These are phyloP conservation scores for Endotrypanum monterogeii DNA, from an alignment of 208 protist species.

Conservation along the genomic window DNA sequence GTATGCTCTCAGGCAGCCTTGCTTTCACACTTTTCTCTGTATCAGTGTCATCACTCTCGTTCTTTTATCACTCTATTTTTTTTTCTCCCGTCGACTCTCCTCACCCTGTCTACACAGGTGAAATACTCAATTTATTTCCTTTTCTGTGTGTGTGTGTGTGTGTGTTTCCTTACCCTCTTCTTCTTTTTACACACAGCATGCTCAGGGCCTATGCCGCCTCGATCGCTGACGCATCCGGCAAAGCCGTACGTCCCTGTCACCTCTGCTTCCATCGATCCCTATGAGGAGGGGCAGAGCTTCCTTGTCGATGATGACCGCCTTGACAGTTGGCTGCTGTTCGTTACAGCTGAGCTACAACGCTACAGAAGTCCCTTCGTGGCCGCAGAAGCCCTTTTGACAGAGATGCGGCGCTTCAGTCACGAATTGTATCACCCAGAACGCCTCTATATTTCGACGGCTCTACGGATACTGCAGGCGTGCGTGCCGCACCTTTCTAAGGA, in stretches of 20 bases:
- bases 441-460: slow-evolving; percentile 70
- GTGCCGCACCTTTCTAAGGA: slow-evolving; percentile 41
- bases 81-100: background rate
- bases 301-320: slow-evolving; percentile 51
- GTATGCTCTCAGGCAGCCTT: background rate
- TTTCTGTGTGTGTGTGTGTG: too few species aligned
- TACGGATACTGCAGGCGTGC: slow-evolving; percentile 75
- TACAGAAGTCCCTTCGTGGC: slow-evolving; percentile 86
- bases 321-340: slow-evolving; percentile 57
- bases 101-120: background rate
- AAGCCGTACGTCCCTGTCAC: slow-evolving; percentile 31
- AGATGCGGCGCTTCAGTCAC: slow-evolving; percentile 52
- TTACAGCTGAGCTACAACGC: slow-evolving; percentile 57
- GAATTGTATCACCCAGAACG: slow-evolving; percentile 43
- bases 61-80: background rate
- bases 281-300: slow-evolving; percentile 35
- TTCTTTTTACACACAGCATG: background rate
- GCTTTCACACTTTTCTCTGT: background rate
- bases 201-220: slow-evolving; percentile 16
- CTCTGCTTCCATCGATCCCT: slow-evolving; percentile 78
- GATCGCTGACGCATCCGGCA: slow-evolving; percentile 21
- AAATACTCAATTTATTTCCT: background rate
- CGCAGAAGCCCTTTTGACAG: slow-evolving; percentile 70
- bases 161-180: too few species aligned
- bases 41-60: background rate